Conservation (phyloP, 2,329 filamentous ascomycete species). For the Pseudogymnoascus sp. region DNA sequence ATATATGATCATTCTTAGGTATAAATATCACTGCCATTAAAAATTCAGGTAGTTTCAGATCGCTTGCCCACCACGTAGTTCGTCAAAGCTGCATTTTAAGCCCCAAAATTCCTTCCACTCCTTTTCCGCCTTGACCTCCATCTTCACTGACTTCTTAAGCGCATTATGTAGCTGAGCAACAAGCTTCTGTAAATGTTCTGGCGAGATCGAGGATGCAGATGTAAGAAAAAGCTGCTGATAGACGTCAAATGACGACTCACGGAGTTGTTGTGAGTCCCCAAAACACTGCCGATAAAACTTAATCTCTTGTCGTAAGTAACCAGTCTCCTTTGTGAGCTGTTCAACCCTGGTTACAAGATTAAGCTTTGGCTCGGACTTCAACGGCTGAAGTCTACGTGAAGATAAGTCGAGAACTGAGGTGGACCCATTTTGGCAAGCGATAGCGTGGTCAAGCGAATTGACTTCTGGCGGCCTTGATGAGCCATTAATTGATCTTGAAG, state of each 20-base stretch:
- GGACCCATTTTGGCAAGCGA: conserved; percentile 15
- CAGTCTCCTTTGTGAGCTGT: conserved; percentile 18
- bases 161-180: conserved; percentile 16
- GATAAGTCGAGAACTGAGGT: conserved; percentile 17
- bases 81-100: conserved; percentile 11
- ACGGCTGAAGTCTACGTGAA: conserved; percentile 12
- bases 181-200: conserved; percentile 13
- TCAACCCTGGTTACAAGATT: conserved; percentile 13
- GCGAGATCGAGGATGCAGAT: conserved; percentile 11
- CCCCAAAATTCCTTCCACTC: conserved; percentile 18
- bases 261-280: conserved; percentile 16
- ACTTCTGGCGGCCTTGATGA: conserved; percentile 11
- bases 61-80: conserved; percentile 9
- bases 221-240: conserved; percentile 18
- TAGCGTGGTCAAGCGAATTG: conserved; percentile 16
- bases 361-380: conserved; percentile 12
- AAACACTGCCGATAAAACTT: conserved; percentile 19
- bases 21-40: background rate
- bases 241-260: conserved; percentile 17
- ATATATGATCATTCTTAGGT: background rate
- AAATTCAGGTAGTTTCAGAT: conserved; percentile 1
- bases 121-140: conserved; percentile 16
- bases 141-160: conserved; percentile 15
- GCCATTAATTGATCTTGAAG: conserved; percentile 1
- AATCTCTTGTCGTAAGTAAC: conserved; percentile 17